Percentiles rank a stretch among this genome's conserved stretches.
These are phyloP conservation scores for Colletotrichum spaethianum DNA, from an alignment of 2,329 filamentous ascomycete species.

Conservation along the genomic window DNA sequence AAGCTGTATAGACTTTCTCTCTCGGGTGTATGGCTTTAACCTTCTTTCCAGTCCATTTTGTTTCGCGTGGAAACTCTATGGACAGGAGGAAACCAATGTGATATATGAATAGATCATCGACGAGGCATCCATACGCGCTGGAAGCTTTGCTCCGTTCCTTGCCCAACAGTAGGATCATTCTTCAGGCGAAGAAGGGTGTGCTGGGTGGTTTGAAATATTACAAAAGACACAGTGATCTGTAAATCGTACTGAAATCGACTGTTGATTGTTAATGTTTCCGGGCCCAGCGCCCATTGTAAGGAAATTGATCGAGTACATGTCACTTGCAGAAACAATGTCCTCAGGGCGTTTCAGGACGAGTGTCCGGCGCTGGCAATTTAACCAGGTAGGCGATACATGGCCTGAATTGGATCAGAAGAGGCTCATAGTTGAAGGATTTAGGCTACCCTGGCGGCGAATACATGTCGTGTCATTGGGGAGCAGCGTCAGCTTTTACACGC, in stretches of 20 bases:
- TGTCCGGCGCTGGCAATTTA: not conserved
- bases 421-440: not conserved
- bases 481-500: not conserved
- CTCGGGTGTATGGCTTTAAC: not conserved
- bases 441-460: not conserved
- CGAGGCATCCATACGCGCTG: not conserved
- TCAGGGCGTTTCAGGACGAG: not conserved
- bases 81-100: not conserved
- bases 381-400: not conserved
- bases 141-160: not conserved
- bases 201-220: not conserved
- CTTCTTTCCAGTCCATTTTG: not conserved
- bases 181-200: not conserved
- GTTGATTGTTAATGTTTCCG: not conserved
- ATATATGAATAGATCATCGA: not conserved
- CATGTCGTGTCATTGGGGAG: not conserved
- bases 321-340: not conserved
- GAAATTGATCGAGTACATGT: not conserved
- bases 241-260: not conserved
- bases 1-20: not conserved
- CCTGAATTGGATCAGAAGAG: not conserved
- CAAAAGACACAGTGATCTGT: not conserved
- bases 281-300: not conserved
- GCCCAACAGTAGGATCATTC: no score
- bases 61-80: fast-evolving